Evolutionary conservation across 2,329 filamentous ascomycete genomes (phyloP).

Genomic region (Corniculantispora saksenae): DNA sequence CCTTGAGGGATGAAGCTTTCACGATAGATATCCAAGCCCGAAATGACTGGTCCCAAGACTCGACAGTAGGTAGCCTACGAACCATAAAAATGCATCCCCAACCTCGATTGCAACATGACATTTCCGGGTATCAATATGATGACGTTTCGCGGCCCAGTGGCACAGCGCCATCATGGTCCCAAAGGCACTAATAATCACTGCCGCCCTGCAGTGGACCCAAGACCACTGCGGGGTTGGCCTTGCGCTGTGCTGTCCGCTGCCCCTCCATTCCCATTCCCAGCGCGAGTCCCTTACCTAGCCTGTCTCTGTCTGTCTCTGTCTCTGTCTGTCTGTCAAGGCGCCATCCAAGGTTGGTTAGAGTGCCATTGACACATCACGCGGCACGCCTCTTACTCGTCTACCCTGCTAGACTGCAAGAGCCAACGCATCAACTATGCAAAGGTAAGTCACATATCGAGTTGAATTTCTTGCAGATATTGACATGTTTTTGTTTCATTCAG

Average conservation of each 20-base stretch:
- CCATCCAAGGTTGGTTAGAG: neutral
- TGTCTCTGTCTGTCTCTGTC: too few species aligned
- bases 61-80: neutral
- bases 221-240: conserved; percentile 5
- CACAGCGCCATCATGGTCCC: neutral
- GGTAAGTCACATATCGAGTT: neutral
- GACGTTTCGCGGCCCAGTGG: conserved; percentile 1
- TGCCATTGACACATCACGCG: conserved; percentile 1
- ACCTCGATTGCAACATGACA: neutral
- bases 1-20: neutral
- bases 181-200: conserved; percentile 8
- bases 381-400: neutral
- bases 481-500: neutral
- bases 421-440: neutral
- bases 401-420: neutral
- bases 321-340: too few species aligned
- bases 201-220: conserved; percentile 7
- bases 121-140: neutral
- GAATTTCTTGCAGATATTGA: neutral
- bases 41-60: neutral
- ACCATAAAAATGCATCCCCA: neutral
- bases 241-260: conserved; percentile 2
- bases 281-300: neutral
- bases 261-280: conserved; percentile 4
- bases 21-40: too few species aligned